Percentiles rank a stretch among this genome's conserved stretches.
These are phyloP conservation scores for Trichomonascaceae sp. DNA, from an alignment of 1,139 yeast genomes.

Conservation along the genomic window DNA sequence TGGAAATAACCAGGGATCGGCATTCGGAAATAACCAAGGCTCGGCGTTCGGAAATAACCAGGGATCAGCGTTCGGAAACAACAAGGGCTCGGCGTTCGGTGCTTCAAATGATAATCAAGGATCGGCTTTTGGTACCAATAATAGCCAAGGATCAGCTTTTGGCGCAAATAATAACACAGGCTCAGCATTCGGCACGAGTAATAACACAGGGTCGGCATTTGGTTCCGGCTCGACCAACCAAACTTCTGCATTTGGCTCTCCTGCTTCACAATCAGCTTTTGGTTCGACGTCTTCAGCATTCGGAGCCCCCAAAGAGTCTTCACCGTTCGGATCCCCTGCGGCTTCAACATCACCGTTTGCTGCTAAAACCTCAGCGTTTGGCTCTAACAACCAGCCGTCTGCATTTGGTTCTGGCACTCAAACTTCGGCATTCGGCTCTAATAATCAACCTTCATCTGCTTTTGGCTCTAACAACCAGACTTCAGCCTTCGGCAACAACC, in stretches of 20 bases:
- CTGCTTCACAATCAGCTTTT: conserved; percentile 2
- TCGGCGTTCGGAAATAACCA: conserved; percentile 21
- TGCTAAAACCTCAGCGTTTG: conserved; percentile 18
- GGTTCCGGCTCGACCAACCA: conserved; percentile 3
- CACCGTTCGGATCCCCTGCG: conserved; percentile 1
- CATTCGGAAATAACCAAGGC: conserved; percentile 18
- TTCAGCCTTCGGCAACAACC: conserved; percentile 23
- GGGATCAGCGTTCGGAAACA: conserved; percentile 21
- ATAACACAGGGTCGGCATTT: not conserved
- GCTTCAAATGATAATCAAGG: not conserved
- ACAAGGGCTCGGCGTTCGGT: conserved; percentile 1
- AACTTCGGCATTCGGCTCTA: conserved; percentile 2
- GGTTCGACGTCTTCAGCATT: conserved; percentile 5
- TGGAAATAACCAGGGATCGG: conserved; percentile 2
- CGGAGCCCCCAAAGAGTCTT: conserved; percentile 1
- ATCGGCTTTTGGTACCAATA: not conserved
- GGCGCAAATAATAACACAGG: not conserved
- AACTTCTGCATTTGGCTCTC: not conserved
- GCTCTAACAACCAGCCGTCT: conserved; percentile 5
- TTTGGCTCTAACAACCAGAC: conserved; percentile 1
- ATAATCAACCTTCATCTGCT: not conserved
- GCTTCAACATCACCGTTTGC: not conserved
- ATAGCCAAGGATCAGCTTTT: not conserved
- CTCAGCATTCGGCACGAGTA: not conserved
- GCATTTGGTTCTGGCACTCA: not conserved